A percentile compares a stretch with the other conserved stretches of the same genome.
Conservation (phyloP, 2,329 filamentous ascomycete species). For the Coniella lustricola region DNA sequence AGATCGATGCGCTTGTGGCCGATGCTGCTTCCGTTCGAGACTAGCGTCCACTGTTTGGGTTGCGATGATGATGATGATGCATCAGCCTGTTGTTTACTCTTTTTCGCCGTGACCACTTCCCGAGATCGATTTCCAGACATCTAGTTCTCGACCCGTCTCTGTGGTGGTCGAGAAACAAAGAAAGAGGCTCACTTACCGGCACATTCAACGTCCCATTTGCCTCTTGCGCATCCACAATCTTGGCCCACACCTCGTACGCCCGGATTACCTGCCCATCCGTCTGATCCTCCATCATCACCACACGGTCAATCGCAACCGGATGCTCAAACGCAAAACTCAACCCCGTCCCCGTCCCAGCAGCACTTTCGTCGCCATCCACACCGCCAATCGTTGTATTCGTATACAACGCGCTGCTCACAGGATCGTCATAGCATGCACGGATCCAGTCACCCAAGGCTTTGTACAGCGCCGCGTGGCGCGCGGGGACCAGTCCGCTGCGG, state of each 20-base stretch:
- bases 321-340: conserved; percentile 12
- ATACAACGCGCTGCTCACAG: neutral
- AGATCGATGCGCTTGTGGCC: conserved; percentile 23
- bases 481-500: conserved; percentile 20
- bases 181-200: neutral
- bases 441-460: conserved; percentile 22
- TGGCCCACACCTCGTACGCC: conserved; percentile 20
- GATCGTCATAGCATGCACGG: conserved; percentile 5
- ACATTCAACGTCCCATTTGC: conserved; percentile 13
- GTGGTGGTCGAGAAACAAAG: no score
- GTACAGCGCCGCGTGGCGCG: conserved; percentile 19
- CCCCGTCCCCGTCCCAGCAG: neutral
- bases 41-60: conserved; percentile 14
- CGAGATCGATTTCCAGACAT: no score
- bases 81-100: no score
- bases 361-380: no score
- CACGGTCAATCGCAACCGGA: conserved; percentile 18
- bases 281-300: conserved; percentile 24
- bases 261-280: conserved; percentile 21
- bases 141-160: neutral
- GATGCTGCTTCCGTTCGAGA: conserved; percentile 21
- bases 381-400: neutral
- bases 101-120: no score
- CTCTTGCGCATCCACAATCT: conserved; percentile 10
- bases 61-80: neutral